These are phyloP conservation scores for Aspergillus brunneoviolaceus DNA, from an alignment of 2,329 filamentous ascomycete genomes.

Conservation along the genomic window DNA sequence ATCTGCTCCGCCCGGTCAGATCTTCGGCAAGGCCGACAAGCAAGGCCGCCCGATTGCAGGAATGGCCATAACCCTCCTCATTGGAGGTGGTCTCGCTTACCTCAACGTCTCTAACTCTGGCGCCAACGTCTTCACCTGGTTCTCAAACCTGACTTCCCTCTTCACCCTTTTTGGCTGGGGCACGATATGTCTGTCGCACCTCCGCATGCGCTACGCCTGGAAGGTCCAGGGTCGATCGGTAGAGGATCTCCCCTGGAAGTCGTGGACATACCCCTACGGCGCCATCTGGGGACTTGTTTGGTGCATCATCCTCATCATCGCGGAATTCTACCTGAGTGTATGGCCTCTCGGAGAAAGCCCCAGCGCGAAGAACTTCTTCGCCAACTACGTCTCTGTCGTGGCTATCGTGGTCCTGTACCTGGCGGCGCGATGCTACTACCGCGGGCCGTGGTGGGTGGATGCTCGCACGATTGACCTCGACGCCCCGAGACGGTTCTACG, in stretches of 20 bases:
- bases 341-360: conserved; percentile 42
- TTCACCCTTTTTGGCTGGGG: conserved; percentile 48
- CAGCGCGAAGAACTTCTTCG: conserved; percentile 47
- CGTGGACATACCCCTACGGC: conserved; percentile 46
- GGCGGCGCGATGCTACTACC: conserved; percentile 42
- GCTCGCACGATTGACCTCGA: conserved; percentile 38
- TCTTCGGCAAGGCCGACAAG: conserved; percentile 35
- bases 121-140: conserved; percentile 48
- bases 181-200: conserved; percentile 46
- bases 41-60: conserved; percentile 46
- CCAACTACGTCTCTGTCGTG: conserved; percentile 48
- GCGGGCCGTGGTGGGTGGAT: conserved; percentile 38
- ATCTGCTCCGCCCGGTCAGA: conserved; percentile 1
- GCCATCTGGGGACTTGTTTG: conserved; percentile 47
- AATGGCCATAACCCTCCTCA: conserved; percentile 65
- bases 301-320: conserved; percentile 47
- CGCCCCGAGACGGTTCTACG: conserved; percentile 17
- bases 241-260: conserved; percentile 45
- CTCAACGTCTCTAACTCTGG: conserved; percentile 47
- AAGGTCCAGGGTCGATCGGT: conserved; percentile 39
- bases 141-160: conserved; percentile 49
- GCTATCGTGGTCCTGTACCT: conserved; percentile 45
- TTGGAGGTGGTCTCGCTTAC: conserved; percentile 57
- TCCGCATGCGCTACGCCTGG: conserved; percentile 47
- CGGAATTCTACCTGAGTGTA: conserved; percentile 50